Conservation (phyloP, 257 asterid species). For the Solanum virginianum region DNA sequence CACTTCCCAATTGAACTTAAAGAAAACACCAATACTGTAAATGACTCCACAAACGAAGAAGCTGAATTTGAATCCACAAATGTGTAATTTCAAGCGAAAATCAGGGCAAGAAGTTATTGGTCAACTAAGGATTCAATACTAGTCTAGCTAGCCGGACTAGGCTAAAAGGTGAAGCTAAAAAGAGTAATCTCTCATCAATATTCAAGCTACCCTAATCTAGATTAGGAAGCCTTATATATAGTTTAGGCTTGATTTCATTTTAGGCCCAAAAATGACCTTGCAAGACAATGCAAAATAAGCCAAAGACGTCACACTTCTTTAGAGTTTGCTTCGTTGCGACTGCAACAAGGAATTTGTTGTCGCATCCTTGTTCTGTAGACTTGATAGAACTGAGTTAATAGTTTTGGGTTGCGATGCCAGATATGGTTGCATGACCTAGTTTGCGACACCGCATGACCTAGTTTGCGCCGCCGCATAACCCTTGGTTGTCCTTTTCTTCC, state of each 20-base stretch:
- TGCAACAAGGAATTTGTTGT: background rate
- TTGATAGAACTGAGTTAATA: background rate
- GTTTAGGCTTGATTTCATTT: background rate
- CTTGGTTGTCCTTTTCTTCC: background rate
- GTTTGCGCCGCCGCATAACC: background rate
- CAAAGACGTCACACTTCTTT: background rate
- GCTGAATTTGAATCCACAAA: background rate
- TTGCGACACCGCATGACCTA: background rate
- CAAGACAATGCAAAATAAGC: background rate
- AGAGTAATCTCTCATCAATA: background rate
- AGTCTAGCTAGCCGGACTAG: background rate
- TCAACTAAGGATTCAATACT: background rate
- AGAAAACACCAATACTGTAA: background rate
- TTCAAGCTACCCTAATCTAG: background rate
- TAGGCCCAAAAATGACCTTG: background rate
- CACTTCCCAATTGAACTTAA: background rate
- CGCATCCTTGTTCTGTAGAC: background rate
- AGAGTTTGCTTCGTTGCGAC: background rate
- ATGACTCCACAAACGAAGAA: background rate
- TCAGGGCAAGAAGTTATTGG: background rate
- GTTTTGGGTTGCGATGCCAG: background rate
- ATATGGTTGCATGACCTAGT: background rate
- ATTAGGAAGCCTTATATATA: background rate
- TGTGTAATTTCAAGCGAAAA: background rate
- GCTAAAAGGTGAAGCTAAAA: background rate